Evolutionary conservation across 345 rosid genomes (phyloP), one percentile per base, ranked within the genome.

Genomic region (Hypericum androsaemum): DNA sequence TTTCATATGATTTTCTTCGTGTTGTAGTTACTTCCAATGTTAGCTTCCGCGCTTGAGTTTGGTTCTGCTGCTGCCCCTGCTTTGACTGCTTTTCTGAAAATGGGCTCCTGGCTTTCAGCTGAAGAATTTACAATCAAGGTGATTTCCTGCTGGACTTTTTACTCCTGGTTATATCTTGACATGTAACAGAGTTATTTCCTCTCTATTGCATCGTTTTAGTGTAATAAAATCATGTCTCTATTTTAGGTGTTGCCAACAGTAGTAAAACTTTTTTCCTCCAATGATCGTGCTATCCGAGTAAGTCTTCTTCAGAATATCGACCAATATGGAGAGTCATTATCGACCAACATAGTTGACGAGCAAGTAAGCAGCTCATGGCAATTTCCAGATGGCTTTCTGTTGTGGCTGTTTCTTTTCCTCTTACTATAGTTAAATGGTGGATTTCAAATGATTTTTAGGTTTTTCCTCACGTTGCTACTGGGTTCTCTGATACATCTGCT

Each of bases 401-500:
- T 22, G 32, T 22, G 4, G 2, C 32, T 22, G 32, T 22, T 22
- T 22, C 32, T 22, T 22, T 22, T 22, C 32, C 1, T 22, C 32
- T 22, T 22, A 22, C 32, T 22, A 22, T 1, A 22, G 32, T 22
- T 22, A 22, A 22, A 22, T 22, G 32, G 32, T 22, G 32, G 32
- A 22, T 22, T 22, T 22, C 32, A 1, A 1, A 22, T 22, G 32
- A 22, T 22, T 22, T n/a, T 1, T 69, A 88, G 97, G 94, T 86
- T 59, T 92, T 72, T 69, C 94, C 97, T 58, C 97, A 88, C 56
- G 76, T 92, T 64, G 85, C 97, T 59, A 80, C 88, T 56, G 97
- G 99, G 59, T 88, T 92, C 68, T 71, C 94, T 15, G 99, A 92
- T 64, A 74, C 94, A 32, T 83, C 94, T 57, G 90, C 97, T 44